Base-by-base conservation (phyloP, 1,284 basidiomycete genomes). In the Ceratobasidium sp. region DNA sequence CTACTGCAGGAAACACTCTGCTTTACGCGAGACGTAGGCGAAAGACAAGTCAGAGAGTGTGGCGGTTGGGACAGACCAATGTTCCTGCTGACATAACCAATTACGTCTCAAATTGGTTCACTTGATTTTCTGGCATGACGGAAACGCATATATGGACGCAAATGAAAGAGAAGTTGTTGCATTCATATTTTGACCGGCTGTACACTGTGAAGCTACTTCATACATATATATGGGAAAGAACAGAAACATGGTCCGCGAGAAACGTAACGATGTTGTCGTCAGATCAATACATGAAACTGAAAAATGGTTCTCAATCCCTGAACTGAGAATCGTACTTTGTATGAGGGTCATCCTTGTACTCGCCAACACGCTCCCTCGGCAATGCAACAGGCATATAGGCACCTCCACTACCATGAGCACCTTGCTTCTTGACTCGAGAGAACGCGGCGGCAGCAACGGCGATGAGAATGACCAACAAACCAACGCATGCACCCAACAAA, bases 291-390 rank as follows among this genome's bases (percentile, higher is more conserved):
- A 46, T 10, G 23, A 26, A 61, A 61, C 33, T 33, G 40, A 20
- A 13, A 61, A 49, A 28, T 28, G 6, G 13, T 20, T 63, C 66
- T 72, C 42, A 72, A 46, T 72, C 72, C 61, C 61, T 49, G 33
- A 75, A 64, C n/a, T 46, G 58, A 20, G 61, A 26, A 42, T 64
- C 72, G 12, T 64, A 75, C 60, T 75, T 64, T n/a, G 49, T 58
- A 40, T 51, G 44, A 61, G 44, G 60, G 28, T 75, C 58, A 42
- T 75, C 72, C 44, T 64, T 64, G 42, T 64, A 75, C 42, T 55
- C 72, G 9, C 72, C 60, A 6, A 28, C 60, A 6, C 72, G 28
- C 42, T 64, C 72, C 33, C 72, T 46, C 46, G 46, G 44, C 33
- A 75, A 39, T 15, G 58, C 26, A 64, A 64, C 60, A 44, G 73